A percentile compares a stretch with the other conserved stretches of the same genome.
phyloP scores from a whole-genome alignment of 495 filamentous ascomycete genomes.

The Chaetomium cochliodes region DNA sequence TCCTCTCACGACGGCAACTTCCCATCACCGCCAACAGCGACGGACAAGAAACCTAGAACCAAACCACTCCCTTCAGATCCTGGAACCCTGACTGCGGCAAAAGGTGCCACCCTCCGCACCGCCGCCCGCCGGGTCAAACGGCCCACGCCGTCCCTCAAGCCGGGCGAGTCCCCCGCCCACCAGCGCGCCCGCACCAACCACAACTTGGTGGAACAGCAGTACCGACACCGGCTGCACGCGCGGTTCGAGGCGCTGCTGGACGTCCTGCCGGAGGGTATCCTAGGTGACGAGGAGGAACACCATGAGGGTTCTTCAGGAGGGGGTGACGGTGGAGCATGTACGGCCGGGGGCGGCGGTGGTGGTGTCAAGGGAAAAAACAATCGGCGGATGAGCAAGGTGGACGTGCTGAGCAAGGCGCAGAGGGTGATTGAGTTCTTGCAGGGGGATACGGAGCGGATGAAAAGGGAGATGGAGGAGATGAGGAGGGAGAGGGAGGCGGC shows the following conservation, averaged over 20 bases:
- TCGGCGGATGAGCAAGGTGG: conserved; percentile 23
- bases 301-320: neutral
- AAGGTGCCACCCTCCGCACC: conserved; percentile 15
- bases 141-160: conserved; percentile 3
- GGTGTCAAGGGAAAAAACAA: neutral
- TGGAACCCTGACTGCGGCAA: no score
- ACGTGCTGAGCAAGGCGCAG: conserved; percentile 12
- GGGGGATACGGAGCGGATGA: conserved; percentile 3
- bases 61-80: neutral
- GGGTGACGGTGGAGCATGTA: no score
- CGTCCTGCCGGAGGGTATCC: conserved; percentile 12
- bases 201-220: conserved; percentile 25
- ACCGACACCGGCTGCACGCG: conserved; percentile 24
- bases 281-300: neutral
- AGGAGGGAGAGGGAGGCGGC: conserved; percentile 6
- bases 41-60: neutral
- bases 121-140: conserved; percentile 21
- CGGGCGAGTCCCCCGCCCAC: conserved; percentile 22
- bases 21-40: neutral
- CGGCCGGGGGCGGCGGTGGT: neutral
- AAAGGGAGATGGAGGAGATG: conserved; percentile 15
- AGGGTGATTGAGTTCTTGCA: conserved; percentile 8
- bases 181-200: conserved; percentile 21
- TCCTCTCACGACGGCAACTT: neutral
- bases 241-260: conserved; percentile 23